Evolutionary conservation across 2,329 filamentous ascomycete genomes (phyloP).

Genomic region (Mollisia scopiformis): DNA sequence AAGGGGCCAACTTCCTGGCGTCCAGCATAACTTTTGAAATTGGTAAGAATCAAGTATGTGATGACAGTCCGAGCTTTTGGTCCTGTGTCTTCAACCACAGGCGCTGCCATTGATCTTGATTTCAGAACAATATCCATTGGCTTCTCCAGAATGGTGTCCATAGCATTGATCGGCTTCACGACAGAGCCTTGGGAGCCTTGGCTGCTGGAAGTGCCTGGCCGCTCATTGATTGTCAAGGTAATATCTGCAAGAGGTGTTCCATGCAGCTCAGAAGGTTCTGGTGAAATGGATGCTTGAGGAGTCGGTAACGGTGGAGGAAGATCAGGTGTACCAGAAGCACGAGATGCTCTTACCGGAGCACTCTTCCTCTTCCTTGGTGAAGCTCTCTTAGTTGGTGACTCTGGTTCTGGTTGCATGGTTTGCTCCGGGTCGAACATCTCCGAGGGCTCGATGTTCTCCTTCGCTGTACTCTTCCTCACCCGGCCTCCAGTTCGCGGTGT

Average conservation of each 20-base stretch:
- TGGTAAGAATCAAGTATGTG: constrained; percentile 86
- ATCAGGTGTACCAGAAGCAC: constrained; percentile 37
- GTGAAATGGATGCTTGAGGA: constrained; percentile 58
- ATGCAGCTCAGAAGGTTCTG: constrained; percentile 54
- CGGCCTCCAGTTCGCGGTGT: constrained; percentile 39
- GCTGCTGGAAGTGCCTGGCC: constrained; percentile 51
- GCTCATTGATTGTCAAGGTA: constrained; percentile 69
- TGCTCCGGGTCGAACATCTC: constrained; percentile 62
- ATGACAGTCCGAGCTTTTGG: constrained; percentile 91
- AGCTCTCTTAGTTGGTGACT: constrained; percentile 57
- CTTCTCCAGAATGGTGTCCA: constrained; percentile 79
- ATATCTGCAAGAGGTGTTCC: constrained; percentile 73
- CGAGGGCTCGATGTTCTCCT: constrained; percentile 57
- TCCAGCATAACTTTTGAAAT: constrained; percentile 99
- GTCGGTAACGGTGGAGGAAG: constrained; percentile 46
- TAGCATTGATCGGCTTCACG: constrained; percentile 73
- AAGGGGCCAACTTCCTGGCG: constrained; percentile 95
- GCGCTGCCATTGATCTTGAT: constrained; percentile 71
- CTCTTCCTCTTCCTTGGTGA: constrained; percentile 73
- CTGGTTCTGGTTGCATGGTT: constrained; percentile 49
- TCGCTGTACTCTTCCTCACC: constrained; percentile 46
- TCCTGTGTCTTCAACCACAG: constrained; percentile 71
- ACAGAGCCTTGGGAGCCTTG: constrained; percentile 51
- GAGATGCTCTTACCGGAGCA: constrained; percentile 38
- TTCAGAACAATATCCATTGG: constrained; percentile 95